Evolutionary conservation across 331 rosid species (phyloP).

Genomic region (Quercus phellos): DNA sequence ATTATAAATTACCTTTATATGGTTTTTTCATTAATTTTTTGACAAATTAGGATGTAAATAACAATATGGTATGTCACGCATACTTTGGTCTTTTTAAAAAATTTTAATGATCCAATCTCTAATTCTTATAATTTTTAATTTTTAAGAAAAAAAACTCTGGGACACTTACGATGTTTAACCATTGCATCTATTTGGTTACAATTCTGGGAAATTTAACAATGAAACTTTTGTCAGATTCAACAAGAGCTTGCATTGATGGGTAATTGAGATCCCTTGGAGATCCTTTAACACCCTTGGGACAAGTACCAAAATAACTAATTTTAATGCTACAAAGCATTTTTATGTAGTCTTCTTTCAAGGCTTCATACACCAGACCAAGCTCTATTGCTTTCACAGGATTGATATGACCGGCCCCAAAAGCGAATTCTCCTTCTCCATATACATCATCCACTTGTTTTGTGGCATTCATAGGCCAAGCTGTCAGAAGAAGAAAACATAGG

Average conservation of each 20-base stretch:
- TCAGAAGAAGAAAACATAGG: background rate
- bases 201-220: background rate
- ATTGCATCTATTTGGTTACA: background rate
- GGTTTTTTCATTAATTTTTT: no score
- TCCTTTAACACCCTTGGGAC: background rate
- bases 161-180: no score
- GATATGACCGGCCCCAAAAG: conserved; percentile 11
- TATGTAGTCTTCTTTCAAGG: conserved; percentile 1
- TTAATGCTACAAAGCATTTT: background rate
- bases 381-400: conserved; percentile 7
- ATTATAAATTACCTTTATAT: no score
- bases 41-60: no score
- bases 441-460: background rate
- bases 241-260: conserved; percentile 1
- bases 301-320: background rate
- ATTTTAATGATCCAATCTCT: no score
- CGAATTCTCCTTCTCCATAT: background rate
- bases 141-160: no score
- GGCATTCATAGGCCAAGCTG: background rate
- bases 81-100: no score
- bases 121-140: no score
- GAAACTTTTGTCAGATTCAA: background rate
- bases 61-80: no score
- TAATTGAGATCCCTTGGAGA: background rate
- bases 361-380: conserved; percentile 13